phyloP scores from a whole-genome alignment of 139 green algal genomes.

The Chlamydomonas sp. region DNA sequence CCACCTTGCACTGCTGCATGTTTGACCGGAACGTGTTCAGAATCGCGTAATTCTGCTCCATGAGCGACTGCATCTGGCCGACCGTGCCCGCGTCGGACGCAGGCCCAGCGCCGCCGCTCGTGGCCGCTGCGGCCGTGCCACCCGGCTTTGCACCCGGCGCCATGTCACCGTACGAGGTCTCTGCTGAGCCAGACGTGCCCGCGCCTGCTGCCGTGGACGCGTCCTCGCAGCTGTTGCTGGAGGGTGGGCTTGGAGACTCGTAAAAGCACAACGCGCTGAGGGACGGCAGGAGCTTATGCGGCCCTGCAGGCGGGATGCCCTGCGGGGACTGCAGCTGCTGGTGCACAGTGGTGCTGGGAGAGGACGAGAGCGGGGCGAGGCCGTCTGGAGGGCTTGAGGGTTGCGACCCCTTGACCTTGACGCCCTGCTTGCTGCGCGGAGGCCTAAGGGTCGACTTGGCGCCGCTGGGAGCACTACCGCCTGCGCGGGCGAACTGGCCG shows the following conservation, averaged over 20 bases:
- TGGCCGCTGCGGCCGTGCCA: background rate
- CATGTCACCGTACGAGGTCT: background rate
- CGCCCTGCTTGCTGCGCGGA: background rate
- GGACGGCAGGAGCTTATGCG: background rate
- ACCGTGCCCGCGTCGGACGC: background rate
- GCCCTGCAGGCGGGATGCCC: background rate
- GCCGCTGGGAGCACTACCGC: background rate
- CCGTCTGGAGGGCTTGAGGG: too few relatives aligned
- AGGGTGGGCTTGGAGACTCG: slow-evolving; percentile 2
- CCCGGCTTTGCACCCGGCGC: background rate
- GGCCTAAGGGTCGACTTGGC: background rate
- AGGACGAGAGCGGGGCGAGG: too few relatives aligned
- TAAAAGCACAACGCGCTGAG: slow-evolving; percentile 3
- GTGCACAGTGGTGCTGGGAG: too few relatives aligned
- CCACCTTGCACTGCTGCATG: slow-evolving; percentile 51
- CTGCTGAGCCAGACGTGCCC: background rate
- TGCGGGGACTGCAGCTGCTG: background rate
- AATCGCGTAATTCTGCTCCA: slow-evolving; percentile 53
- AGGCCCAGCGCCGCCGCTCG: background rate
- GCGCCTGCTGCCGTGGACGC: background rate
- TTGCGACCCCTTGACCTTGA: background rate
- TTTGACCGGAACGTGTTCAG: slow-evolving; percentile 54
- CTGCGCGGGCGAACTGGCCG: background rate
- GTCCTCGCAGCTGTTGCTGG: slow-evolving; percentile 15
- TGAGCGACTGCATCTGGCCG: background rate